A percentile compares a stretch with the other conserved stretches of the same genome.
phyloP scores from a whole-genome alignment of 2,329 filamentous ascomycete genomes.

The Microdochium bolleyi region DNA sequence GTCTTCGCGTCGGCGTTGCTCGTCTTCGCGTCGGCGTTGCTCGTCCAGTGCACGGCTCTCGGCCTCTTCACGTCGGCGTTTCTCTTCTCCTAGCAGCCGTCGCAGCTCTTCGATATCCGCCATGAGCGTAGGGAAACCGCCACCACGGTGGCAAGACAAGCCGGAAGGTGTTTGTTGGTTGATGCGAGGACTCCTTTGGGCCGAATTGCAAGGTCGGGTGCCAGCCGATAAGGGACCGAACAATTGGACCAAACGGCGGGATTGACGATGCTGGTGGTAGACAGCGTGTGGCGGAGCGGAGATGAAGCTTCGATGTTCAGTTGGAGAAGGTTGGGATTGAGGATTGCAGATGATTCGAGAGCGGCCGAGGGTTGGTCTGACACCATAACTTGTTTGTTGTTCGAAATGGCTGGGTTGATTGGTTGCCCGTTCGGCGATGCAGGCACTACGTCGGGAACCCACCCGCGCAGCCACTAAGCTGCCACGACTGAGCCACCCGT shows the following conservation, averaged over 20 bases:
- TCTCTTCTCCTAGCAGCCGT: conserved; percentile 6
- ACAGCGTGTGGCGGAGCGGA: background rate
- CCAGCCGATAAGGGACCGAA: background rate
- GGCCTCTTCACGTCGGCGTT: conserved; percentile 14
- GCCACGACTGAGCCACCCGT: background rate
- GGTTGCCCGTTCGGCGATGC: no score
- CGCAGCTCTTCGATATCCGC: background rate
- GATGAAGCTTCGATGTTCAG: background rate
- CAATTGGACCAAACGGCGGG: background rate
- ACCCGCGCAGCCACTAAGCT: background rate
- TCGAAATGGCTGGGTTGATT: background rate
- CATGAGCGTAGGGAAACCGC: background rate
- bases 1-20: conserved; percentile 4
- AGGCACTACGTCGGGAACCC: background rate
- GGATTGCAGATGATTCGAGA: background rate
- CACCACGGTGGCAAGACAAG: background rate
- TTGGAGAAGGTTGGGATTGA: background rate
- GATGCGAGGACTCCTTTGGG: no score
- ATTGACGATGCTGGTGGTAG: background rate
- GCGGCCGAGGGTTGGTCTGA: background rate
- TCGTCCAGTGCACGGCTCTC: conserved; percentile 2
- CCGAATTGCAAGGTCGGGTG: background rate
- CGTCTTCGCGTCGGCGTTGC: background rate
- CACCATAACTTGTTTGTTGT: background rate
- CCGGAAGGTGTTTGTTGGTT: background rate